phyloP scores from a whole-genome alignment of 1,284 basidiomycete genomes.

The Cryptococcus depauperatus region DNA sequence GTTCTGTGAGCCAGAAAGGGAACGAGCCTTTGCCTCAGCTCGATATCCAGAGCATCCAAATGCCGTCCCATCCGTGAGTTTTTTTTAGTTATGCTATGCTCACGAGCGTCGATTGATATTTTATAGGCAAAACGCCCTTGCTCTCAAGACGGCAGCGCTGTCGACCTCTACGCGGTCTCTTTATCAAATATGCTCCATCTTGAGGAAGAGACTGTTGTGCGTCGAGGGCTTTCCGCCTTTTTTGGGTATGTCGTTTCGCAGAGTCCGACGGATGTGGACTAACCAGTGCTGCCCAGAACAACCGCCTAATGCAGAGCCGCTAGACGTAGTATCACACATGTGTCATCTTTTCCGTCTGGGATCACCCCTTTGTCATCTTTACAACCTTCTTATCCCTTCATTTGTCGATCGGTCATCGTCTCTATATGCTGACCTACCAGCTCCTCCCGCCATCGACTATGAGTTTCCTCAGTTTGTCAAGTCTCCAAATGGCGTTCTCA shows the following conservation, averaged over 20 bases:
- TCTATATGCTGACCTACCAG: slow-evolving; percentile 50
- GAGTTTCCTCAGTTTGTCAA: slow-evolving; percentile 53
- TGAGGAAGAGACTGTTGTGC: slow-evolving; percentile 34
- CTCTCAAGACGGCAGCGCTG: slow-evolving; percentile 43
- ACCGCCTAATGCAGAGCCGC: slow-evolving; percentile 35
- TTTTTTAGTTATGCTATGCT: background rate
- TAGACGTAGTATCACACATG: slow-evolving; percentile 69
- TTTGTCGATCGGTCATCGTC: slow-evolving; percentile 50
- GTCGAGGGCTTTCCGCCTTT: slow-evolving; percentile 42
- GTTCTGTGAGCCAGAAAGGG: slow-evolving; percentile 39
- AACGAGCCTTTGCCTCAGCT: slow-evolving; percentile 30
- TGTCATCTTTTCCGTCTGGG: slow-evolving; percentile 92
- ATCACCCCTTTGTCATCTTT: slow-evolving; percentile 87
- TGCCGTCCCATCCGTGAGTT: slow-evolving; percentile 42
- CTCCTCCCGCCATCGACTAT: slow-evolving; percentile 31
- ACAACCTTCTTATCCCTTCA: slow-evolving; percentile 72
- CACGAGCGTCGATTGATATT: background rate
- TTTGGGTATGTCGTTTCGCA: slow-evolving; percentile 27
- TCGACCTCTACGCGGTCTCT: slow-evolving; percentile 38
- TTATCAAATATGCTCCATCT: slow-evolving; percentile 40
- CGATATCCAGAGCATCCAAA: slow-evolving; percentile 42
- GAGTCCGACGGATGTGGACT: background rate
- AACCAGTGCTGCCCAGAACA: slow-evolving; percentile 24
- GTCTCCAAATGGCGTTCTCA: slow-evolving; percentile 60
- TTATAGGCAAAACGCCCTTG: slow-evolving; percentile 40